Conservation (phyloP, 2,329 filamentous ascomycete genomes). For the Phyllosticta capitalensis region DNA sequence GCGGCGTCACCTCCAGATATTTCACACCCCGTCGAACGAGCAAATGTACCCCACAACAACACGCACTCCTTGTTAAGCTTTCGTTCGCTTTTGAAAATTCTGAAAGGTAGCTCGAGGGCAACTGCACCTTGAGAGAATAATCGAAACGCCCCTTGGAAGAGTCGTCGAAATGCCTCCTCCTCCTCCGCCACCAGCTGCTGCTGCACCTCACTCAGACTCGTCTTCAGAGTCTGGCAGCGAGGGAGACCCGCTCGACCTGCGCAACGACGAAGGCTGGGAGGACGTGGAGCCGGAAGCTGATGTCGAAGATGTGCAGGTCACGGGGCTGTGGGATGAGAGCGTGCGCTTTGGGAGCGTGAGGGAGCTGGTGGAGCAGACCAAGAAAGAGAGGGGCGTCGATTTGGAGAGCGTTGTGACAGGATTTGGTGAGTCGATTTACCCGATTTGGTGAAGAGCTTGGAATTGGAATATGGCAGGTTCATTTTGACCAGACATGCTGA, state of each 20-base stretch:
- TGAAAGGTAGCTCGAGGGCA: no score
- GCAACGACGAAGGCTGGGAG: slow-evolving; percentile 35
- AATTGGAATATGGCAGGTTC: background rate
- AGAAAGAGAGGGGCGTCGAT: slow-evolving; percentile 31
- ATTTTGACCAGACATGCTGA: background rate
- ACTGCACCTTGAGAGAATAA: no score
- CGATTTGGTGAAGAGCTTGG: background rate
- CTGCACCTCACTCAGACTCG: background rate
- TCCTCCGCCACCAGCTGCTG: background rate
- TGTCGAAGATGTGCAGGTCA: slow-evolving; percentile 26
- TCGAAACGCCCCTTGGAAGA: background rate
- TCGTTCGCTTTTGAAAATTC: no score
- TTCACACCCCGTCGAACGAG: no score
- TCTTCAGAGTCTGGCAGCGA: slow-evolving; percentile 4
- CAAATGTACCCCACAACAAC: background rate
- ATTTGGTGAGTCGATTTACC: no score
- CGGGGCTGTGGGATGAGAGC: slow-evolving; percentile 33
- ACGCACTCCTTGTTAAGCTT: no score
- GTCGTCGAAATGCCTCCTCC: background rate
- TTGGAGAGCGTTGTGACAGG: slow-evolving; percentile 26
- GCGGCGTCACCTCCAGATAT: no score
- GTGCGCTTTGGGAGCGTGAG: slow-evolving; percentile 18
- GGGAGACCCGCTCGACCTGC: slow-evolving; percentile 12
- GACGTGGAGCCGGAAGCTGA: slow-evolving; percentile 28
- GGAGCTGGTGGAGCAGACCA: slow-evolving; percentile 31